These are phyloP conservation scores for Allantophomopsis cytisporea DNA, from an alignment of 2,329 filamentous ascomycete genomes.

Conservation along the genomic window DNA sequence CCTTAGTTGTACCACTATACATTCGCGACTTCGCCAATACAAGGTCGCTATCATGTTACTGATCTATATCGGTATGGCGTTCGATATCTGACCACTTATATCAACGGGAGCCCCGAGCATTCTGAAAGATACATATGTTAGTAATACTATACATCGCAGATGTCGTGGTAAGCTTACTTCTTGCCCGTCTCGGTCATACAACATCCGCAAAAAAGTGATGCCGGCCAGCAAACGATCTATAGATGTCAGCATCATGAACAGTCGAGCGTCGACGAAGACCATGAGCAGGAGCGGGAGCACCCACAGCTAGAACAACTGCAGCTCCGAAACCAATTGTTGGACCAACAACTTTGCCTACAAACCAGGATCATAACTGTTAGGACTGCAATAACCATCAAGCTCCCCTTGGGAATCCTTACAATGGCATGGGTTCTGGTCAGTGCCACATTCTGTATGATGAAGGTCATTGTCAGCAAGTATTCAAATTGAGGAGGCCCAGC, in stretches of 20 bases:
- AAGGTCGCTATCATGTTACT: not conserved
- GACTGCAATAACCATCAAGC: not conserved
- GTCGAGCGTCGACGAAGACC: constrained; percentile 1
- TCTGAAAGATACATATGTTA: constrained; percentile 16
- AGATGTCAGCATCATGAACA: not conserved
- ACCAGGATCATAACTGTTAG: not conserved
- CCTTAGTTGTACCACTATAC: no score
- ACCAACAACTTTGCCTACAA: constrained; percentile 28
- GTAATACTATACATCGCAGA: not conserved
- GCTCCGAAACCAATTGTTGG: constrained; percentile 33
- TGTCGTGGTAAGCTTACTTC: constrained; percentile 23
- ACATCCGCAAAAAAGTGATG: constrained; percentile 40
- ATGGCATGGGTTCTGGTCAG: constrained; percentile 40
- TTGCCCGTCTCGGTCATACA: constrained; percentile 37
- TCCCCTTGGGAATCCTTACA: constrained; percentile 20
- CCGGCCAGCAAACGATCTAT: constrained; percentile 39
- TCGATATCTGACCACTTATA: constrained; percentile 31
- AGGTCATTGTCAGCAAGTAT: no score
- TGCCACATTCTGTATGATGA: constrained; percentile 26
- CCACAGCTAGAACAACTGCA: constrained; percentile 33
- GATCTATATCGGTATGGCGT: constrained; percentile 31
- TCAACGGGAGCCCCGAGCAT: constrained; percentile 37
- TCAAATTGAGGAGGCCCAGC: no score
- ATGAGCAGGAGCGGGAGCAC: constrained; percentile 10
- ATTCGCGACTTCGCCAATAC: not conserved